These are phyloP conservation scores for Bipolaris bicolor DNA, from an alignment of 2,329 filamentous ascomycete species.

Conservation along the genomic window DNA sequence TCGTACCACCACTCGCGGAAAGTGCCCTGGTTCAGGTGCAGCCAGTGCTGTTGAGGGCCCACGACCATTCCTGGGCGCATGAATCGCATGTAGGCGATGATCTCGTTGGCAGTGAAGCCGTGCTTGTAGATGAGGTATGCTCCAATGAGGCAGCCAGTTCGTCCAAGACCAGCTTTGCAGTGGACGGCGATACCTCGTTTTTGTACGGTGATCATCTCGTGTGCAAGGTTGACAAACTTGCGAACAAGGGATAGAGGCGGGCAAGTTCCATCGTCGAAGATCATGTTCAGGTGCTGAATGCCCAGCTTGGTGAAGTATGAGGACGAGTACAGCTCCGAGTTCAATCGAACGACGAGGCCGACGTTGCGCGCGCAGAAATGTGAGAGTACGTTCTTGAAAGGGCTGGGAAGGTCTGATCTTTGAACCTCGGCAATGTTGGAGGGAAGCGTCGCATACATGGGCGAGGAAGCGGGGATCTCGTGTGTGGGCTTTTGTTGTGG, in stretches of 20 bases:
- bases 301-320: conserved; percentile 97
- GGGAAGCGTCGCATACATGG: conserved; percentile 76
- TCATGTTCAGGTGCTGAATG: conserved; percentile 98
- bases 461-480: conserved; percentile 73
- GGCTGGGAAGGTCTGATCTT: conserved; percentile 72
- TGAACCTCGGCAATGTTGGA: conserved; percentile 76
- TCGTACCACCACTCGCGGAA: conserved; percentile 99
- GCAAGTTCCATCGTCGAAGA: conserved; percentile 98
- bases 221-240: conserved; percentile 92
- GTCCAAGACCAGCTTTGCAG: conserved; percentile 95
- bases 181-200: conserved; percentile 96
- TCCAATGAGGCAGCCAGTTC: conserved; percentile 94
- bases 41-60: conserved; percentile 97
- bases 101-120: conserved; percentile 95
- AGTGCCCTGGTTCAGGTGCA: conserved; percentile 93
- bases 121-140: conserved; percentile 97
- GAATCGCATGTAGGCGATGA: conserved; percentile 98
- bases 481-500: conserved; percentile 81
- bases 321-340: conserved; percentile 93
- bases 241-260: conserved; percentile 86
- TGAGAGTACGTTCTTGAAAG: conserved; percentile 93
- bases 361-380: conserved; percentile 90
- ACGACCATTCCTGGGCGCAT: conserved; percentile 99
- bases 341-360: conserved; percentile 90
- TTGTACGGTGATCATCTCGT: conserved; percentile 89